Base-by-base conservation (phyloP, 305 asterid genomes). In the Fraxinus latifolia region DNA sequence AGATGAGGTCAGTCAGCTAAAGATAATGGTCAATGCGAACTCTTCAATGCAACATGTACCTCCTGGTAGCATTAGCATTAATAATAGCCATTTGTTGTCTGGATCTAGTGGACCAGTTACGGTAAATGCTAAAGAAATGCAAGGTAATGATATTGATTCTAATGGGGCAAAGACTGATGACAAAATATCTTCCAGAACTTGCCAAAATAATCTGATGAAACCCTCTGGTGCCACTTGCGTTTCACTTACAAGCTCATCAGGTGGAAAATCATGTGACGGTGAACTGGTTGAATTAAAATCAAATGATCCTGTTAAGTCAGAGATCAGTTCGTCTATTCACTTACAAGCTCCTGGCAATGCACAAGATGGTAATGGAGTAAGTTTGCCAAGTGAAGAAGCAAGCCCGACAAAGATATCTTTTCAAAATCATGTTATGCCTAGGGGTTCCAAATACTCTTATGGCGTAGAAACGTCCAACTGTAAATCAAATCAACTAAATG, bases 11-110 rank as follows among this genome's bases (percentile, higher is more conserved):
- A 74, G 67, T 80, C 92, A 84, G 80, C 87, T 60, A 65, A 89
- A 88, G 83, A 79, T 83, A 55, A 79, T 77, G 25, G 85, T 84
- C 47, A 92, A 91, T 79, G 95, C 94, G 83, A 87, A 84, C 75
- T 44, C 85, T 83, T 36, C 87, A 29, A 19, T 84, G 83, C 91
- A 85, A 81, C 88, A 82, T 73, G 74, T 65, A 79, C 84, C 88
- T 80, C 76, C 85, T 82, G 87, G 76, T 76, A 85, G 74, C 80
- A 75, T 79, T 23, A 78, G 79, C 47, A 87, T 79, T 86, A 82
- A 79, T 53, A 19, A 39, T 55, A 83, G 86, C 83, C 84, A 83
- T 32, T 91, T 82, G 82, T 60, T 79, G 72, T 81, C 91, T 84
- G 88, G 50, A 17, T 74, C 27, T 7, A 72, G 47, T 7, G 44